phyloP scores from a whole-genome alignment of 345 rosid genomes.

The Hevea brasiliensis region DNA sequence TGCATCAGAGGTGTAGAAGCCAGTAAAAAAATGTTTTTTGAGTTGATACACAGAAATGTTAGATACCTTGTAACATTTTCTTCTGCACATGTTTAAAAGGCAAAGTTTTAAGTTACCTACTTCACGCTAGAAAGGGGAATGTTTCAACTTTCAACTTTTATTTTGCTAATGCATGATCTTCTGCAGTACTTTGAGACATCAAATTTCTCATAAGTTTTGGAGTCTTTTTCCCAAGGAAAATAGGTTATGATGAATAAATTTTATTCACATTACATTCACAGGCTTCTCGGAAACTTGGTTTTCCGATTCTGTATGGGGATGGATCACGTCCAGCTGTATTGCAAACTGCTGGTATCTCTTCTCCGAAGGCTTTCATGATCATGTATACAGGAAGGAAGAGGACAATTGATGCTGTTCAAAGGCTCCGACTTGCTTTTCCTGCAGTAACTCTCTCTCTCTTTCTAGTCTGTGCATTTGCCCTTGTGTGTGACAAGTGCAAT shows the following conservation, averaged over 20 bases:
- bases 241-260: not conserved
- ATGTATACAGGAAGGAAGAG: slow-evolving; percentile 82
- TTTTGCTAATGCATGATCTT: not conserved
- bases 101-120: not conserved
- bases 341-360: slow-evolving; percentile 80
- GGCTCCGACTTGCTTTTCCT: slow-evolving; percentile 91
- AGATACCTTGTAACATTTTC: too few relatives aligned
- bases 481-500: not conserved
- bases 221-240: not conserved
- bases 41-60: too few relatives aligned
- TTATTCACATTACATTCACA: slow-evolving; percentile 25
- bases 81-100: too few relatives aligned
- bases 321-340: slow-evolving; percentile 85
- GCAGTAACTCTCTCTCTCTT: slow-evolving; percentile 41
- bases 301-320: slow-evolving; percentile 85
- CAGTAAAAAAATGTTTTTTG: too few relatives aligned
- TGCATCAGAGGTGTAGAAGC: not conserved
- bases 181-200: too few relatives aligned
- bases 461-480: not conserved
- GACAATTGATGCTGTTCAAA: slow-evolving; percentile 77
- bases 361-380: slow-evolving; percentile 92
- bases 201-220: not conserved
- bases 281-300: slow-evolving; percentile 84
- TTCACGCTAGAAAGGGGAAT: not conserved
- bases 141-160: not conserved